These are phyloP conservation scores for Talaromyces ruber DNA, from an alignment of 495 filamentous ascomycete species.

Conservation along the genomic window DNA sequence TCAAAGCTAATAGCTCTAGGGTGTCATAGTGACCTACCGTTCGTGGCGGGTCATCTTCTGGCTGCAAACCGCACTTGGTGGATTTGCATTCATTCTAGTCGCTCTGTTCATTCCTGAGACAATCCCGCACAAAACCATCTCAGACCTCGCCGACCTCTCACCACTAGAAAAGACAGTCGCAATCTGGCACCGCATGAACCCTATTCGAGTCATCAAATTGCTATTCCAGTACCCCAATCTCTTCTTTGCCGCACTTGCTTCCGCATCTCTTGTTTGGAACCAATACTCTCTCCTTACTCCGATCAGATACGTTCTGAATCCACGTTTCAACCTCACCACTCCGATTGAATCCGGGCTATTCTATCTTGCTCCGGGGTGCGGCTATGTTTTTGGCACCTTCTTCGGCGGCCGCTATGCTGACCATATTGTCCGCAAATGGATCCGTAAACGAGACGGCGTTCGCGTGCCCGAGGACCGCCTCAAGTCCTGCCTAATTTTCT, in stretches of 20 bases:
- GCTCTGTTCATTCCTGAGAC: slow-evolving; percentile 63
- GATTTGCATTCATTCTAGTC: slow-evolving; percentile 46
- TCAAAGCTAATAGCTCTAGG: slow-evolving; percentile 18
- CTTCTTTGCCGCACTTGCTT: slow-evolving; percentile 50
- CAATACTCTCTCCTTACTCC: slow-evolving; percentile 67
- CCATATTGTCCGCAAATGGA: slow-evolving; percentile 53
- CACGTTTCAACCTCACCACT: slow-evolving; percentile 56
- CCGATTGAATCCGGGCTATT: slow-evolving; percentile 63
- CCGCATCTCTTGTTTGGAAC: slow-evolving; percentile 59
- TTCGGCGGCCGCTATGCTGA: slow-evolving; percentile 67
- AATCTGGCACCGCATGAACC: slow-evolving; percentile 53
- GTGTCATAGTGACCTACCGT: slow-evolving; percentile 61
- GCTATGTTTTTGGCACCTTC: slow-evolving; percentile 63
- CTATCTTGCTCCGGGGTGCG: slow-evolving; percentile 65
- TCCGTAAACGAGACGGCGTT: slow-evolving; percentile 42
- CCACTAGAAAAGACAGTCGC: slow-evolving; percentile 36
- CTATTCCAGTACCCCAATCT: slow-evolving; percentile 59
- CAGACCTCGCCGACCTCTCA: slow-evolving; percentile 43
- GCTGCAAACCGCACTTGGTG: slow-evolving; percentile 58
- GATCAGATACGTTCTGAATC: slow-evolving; percentile 67
- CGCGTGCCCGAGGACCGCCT: slow-evolving; percentile 65
- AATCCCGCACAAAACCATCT: slow-evolving; percentile 48
- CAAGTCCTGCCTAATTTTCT: slow-evolving; percentile 49
- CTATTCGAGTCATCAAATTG: slow-evolving; percentile 45
- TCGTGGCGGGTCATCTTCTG: slow-evolving; percentile 67